Evolutionary conservation across 2,329 filamentous ascomycete species (phyloP), one percentile per base, ranked within the genome.

Genomic region (Fusarium humuli): DNA sequence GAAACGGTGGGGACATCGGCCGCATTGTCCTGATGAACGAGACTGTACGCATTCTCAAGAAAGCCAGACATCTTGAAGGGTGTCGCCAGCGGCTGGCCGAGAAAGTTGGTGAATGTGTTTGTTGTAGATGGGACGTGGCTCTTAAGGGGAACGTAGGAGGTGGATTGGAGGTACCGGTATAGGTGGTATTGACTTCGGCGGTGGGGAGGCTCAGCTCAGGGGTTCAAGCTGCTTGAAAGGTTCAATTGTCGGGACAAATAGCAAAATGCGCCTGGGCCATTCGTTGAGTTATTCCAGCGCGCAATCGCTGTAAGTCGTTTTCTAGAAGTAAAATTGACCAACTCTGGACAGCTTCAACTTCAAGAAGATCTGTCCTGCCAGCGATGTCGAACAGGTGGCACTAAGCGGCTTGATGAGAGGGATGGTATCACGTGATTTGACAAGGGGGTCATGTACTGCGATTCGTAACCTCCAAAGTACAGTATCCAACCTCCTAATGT

Each of bases 21-120:
- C 69, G 94, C 88, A 87, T 98, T 98, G 89, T 99, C 96, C 88
- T 96, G 91, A 83, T 98, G 94, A 83, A 99, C 94, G 83, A 99
- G 84, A 83, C 94, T 98, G 88, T 98, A 99, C 73, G 96, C 89
- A 81, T 93, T 92, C 81, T 99, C 96, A 70, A 98, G 88, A 81
- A 97, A 98, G 75, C 92, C 92, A 83, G 95, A 92, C 95, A 98
- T 99, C 83, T 75, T 92, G 87, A 79, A 76, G 67, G 67, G 61
- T 46, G 57, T 69, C 52, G 66, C 61, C 71, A 67, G 62, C 61
- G 46, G 61, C 66, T 72, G 69, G 69, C 71, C 64, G 65, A 73
- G 61, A 57, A 62, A 64, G 41, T 65, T 65, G 49, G 57, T 66
- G 66, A 42, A 65, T 58, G 50, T 72, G 59, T 61, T 70, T 72